Evolutionary conservation across 176 grass and related monocot genomes (phyloP).

Genomic region (Musa beccarii): DNA sequence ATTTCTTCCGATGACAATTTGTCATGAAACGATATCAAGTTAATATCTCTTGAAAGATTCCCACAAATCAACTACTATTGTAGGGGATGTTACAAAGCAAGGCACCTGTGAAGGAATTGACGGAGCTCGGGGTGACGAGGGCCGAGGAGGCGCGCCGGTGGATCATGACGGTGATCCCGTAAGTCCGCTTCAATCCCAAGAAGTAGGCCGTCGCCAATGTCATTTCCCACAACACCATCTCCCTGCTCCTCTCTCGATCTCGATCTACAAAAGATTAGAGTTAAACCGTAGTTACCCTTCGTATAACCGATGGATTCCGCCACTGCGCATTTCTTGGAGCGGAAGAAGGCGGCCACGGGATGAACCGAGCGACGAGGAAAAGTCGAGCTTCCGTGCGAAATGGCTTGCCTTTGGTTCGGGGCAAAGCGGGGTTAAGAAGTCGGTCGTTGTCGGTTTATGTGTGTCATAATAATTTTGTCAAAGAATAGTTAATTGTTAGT

Average conservation of each 20-base stretch:
- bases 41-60: background rate
- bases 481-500: too few relatives aligned
- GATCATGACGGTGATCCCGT: conserved; percentile 4
- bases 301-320: background rate
- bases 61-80: background rate
- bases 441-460: too few relatives aligned
- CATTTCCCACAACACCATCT: conserved; percentile 24
- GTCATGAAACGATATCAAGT: background rate
- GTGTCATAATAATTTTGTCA: too few relatives aligned
- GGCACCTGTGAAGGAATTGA: conserved; percentile 11
- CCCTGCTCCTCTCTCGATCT: background rate
- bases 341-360: background rate
- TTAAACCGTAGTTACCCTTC: background rate
- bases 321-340: background rate
- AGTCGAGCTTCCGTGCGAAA: too few relatives aligned
- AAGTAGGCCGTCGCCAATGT: conserved; percentile 18
- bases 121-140: conserved; percentile 5
- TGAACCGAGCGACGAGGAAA: too few relatives aligned
- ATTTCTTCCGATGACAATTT: too few relatives aligned
- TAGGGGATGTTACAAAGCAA: background rate
- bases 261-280: too few relatives aligned
- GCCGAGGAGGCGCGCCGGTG: conserved; percentile 2
- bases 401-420: too few relatives aligned
- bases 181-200: conserved; percentile 17
- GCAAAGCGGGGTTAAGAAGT: too few relatives aligned